Evolutionary conservation across 106 monocot species (phyloP), one percentile per base, ranked within the genome.

Genomic region (Acorus gramineus): DNA sequence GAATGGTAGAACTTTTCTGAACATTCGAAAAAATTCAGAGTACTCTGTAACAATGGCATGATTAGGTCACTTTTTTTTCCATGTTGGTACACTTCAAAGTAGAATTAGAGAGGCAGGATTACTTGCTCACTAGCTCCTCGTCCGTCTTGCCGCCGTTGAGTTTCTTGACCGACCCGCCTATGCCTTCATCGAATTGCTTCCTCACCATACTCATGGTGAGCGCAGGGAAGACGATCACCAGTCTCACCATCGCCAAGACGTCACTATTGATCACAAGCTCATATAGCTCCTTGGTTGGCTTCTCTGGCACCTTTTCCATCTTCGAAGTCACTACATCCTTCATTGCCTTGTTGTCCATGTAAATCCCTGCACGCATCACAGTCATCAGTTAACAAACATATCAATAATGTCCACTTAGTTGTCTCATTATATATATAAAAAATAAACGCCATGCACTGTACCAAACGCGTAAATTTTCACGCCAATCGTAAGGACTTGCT

Each of bases 401-500:
- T 28, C 28, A 28, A 28, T 28, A 28, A n/a, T n/a, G n/a, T 28
- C 28, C 28, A 28, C 28, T 28, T 28, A 28, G 1, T 28, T 28
- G 28, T 28, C 28, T 28, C 28, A 28, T 28, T 28, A 28, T 28
- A 0, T 0, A 28, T 28, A 28, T 28, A 28, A 28, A 28, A 28
- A 28, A 28, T 28, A 28, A 28, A 28, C 28, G 28, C 28, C 28
- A 28, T 28, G 28, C 28, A 28, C 28, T 28, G 4, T 57, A 87
- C 86, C 86, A 14, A 83, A 87, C 47, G 83, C 79, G 42, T 87
- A 87, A 60, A 87, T 74, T 56, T 79, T 83, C 52, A 83, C 64
- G 13, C 68, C 60, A 11, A 83, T 4, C 47, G 53, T 74, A 8
- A 83, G 55, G 4, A 87, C 45, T 14, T 74, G 73, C 80, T 77